These are phyloP conservation scores for Boechera divaricarpa DNA, from an alignment of 345 rosid species.

Conservation along the genomic window DNA sequence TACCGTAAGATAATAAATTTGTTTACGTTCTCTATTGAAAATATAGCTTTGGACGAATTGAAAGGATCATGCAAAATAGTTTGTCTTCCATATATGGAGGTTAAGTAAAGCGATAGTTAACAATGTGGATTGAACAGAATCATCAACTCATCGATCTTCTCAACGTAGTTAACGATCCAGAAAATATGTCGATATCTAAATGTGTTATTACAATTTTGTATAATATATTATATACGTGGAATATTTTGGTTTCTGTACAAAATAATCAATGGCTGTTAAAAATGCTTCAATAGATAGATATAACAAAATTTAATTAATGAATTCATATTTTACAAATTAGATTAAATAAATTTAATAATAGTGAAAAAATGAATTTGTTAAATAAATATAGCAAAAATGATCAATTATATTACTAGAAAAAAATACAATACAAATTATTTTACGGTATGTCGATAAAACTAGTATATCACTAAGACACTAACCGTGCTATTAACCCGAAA, in stretches of 20 bases:
- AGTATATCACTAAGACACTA: no score
- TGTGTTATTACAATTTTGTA: background rate
- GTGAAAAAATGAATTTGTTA: no score
- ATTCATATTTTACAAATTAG: no score
- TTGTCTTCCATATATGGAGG: background rate
- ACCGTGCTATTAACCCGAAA: no score
- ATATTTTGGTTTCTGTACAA: background rate
- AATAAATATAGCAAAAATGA: no score
- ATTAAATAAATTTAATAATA: no score
- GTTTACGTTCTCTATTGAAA: background rate
- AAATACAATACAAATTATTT: no score
- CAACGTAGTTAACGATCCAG: background rate
- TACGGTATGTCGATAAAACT: no score
- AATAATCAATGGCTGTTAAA: background rate
- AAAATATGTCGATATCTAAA: background rate
- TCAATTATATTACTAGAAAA: no score
- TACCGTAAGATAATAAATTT: conserved; percentile 10
- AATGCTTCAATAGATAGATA: background rate
- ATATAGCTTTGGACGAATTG: background rate
- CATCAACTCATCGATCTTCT: background rate
- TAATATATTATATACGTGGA: background rate
- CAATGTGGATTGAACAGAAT: background rate
- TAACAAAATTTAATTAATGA: background rate
- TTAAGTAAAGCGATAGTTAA: background rate
- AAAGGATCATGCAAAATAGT: background rate